Conservation (phyloP, 1,139 yeast species). For the Nakaseomyces kungkrabaensis region DNA sequence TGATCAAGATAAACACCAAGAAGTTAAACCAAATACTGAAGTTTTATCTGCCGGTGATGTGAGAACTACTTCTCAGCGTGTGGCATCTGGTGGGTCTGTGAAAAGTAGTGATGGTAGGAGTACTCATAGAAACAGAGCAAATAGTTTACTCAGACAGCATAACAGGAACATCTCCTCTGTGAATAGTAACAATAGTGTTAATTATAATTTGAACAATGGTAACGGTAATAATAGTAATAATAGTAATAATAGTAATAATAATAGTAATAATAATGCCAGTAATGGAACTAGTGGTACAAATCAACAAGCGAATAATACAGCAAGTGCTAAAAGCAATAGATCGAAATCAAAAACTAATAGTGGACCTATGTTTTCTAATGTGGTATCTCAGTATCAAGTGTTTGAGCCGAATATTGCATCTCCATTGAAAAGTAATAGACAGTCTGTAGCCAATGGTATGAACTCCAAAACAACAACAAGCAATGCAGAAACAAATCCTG, state of each 20-base stretch:
- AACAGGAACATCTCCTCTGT: neutral
- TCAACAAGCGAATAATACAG: neutral
- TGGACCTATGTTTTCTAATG: conserved; percentile 10
- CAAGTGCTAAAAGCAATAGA: neutral
- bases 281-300: neutral
- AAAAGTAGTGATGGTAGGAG: neutral
- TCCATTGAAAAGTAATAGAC: conserved; percentile 17
- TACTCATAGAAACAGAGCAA: neutral
- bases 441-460: conserved; percentile 7
- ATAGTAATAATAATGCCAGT: neutral
- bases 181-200: neutral
- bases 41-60: neutral
- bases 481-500: neutral
- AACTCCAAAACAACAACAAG: conserved; percentile 4
- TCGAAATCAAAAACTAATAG: conserved; percentile 7
- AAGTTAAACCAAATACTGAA: neutral
- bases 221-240: neutral
- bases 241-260: neutral
- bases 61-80: neutral
- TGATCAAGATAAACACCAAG: neutral
- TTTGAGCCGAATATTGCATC: conserved; percentile 20
- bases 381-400: conserved; percentile 16
- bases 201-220: neutral
- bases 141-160: neutral
- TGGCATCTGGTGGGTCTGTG: neutral